These are phyloP conservation scores for Hypericum perforatum DNA, from an alignment of 345 rosid species.

Conservation along the genomic window DNA sequence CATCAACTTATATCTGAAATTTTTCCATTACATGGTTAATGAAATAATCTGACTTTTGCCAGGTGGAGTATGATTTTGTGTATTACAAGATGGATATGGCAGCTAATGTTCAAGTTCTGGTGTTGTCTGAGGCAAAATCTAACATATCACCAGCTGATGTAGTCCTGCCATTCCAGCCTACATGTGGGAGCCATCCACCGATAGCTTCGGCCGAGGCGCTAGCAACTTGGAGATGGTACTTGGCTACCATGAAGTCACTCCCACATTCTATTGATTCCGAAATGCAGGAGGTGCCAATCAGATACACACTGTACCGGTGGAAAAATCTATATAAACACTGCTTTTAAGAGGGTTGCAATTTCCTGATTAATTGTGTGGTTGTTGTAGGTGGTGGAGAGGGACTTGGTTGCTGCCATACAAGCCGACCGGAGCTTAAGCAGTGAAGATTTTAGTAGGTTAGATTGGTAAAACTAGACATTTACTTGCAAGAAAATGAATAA, in stretches of 20 bases:
- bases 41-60: constrained; percentile 15
- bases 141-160: constrained; percentile 78
- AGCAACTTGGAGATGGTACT: constrained; percentile 84
- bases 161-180: constrained; percentile 70
- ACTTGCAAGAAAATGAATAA: background rate
- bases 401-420: constrained; percentile 77
- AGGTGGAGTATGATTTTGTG: constrained; percentile 84
- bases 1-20: too few species aligned
- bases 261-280: constrained; percentile 62
- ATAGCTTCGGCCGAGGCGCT: constrained; percentile 33
- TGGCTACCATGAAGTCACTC: constrained; percentile 61
- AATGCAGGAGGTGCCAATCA: constrained; percentile 55
- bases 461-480: background rate
- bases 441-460: constrained; percentile 76
- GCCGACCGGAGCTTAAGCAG: constrained; percentile 61
- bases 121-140: constrained; percentile 78
- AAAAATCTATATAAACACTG: background rate
- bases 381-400: constrained; percentile 63
- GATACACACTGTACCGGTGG: background rate
- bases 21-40: constrained; percentile 19
- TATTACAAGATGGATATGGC: constrained; percentile 84
- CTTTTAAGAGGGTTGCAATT: background rate
- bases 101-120: constrained; percentile 67
- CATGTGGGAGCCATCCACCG: constrained; percentile 28
- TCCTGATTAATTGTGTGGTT: background rate